These are phyloP conservation scores for Chaetomium tenue DNA, from an alignment of 495 filamentous ascomycete genomes.

Conservation along the genomic window DNA sequence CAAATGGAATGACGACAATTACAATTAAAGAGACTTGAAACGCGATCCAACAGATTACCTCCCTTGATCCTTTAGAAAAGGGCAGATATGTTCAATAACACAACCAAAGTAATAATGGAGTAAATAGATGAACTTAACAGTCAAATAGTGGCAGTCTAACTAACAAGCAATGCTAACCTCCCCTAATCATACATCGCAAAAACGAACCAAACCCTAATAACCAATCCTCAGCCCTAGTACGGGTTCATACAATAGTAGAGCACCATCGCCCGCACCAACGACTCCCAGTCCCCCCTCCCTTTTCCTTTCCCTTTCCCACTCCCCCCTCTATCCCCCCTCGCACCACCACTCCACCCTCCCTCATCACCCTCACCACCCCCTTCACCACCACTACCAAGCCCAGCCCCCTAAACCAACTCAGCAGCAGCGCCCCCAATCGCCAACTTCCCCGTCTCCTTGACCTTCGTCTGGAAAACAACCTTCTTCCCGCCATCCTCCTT, in stretches of 20 bases:
- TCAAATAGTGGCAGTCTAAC: not conserved
- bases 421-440: constrained; percentile 85
- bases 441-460: constrained; percentile 94
- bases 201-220: not conserved
- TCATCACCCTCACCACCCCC: not conserved
- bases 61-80: too few relatives aligned
- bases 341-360: not conserved
- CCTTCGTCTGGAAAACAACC: constrained; percentile 88
- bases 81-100: too few relatives aligned
- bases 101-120: too few relatives aligned
- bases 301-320: not conserved
- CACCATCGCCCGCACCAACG: not conserved
- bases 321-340: not conserved
- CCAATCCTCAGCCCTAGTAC: not conserved
- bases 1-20: constrained; percentile 9
- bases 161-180: not conserved
- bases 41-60: too few relatives aligned
- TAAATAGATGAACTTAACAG: not conserved
- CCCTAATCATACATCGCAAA: not conserved
- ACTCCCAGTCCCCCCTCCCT: not conserved
- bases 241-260: not conserved
- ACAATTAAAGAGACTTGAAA: not conserved
- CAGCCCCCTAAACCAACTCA: constrained; percentile 55
- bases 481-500: constrained; percentile 70
- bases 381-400: not conserved